A percentile compares a stretch with the other conserved stretches of the same genome.
Evolutionary conservation across 179 eudicot species (phyloP).

Genomic region (Silene noctiflora): DNA sequence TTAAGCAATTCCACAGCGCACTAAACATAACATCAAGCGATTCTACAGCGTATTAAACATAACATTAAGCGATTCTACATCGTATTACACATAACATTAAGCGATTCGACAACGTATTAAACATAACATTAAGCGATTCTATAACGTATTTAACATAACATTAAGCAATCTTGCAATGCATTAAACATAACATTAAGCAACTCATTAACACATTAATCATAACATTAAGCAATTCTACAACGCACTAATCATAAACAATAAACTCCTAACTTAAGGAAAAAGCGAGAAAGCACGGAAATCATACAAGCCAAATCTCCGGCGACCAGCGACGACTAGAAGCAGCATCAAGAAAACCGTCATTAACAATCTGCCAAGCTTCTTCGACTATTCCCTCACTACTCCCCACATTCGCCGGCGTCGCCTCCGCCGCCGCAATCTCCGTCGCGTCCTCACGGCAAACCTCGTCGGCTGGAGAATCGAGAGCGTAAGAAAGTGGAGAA

Average conservation of each 20-base stretch:
- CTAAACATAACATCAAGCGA: background rate
- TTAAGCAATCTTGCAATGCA: background rate
- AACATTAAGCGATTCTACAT: background rate
- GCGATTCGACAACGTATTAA: background rate
- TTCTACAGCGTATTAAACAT: background rate
- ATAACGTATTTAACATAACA: background rate
- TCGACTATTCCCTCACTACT: constrained; percentile 68
- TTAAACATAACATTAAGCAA: background rate
- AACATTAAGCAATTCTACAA: too few relatives aligned
- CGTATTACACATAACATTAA: background rate
- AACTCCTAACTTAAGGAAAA: background rate
- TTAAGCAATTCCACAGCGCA: background rate
- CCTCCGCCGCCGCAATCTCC: constrained; percentile 5
- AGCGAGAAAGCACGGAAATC: constrained; percentile 12
- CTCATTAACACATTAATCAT: background rate
- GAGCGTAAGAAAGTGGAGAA: constrained; percentile 43
- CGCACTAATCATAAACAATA: background rate
- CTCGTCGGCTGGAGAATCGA: constrained; percentile 26
- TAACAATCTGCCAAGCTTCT: constrained; percentile 93
- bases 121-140: background rate
- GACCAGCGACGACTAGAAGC: constrained; percentile 61
- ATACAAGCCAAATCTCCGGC: constrained; percentile 75
- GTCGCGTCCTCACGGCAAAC: constrained; percentile 42
- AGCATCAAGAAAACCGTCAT: constrained; percentile 55
- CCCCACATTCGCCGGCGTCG: constrained; percentile 26